Conservation (phyloP, 2,329 filamentous ascomycete genomes). For the Neoarthrinium moseri region DNA sequence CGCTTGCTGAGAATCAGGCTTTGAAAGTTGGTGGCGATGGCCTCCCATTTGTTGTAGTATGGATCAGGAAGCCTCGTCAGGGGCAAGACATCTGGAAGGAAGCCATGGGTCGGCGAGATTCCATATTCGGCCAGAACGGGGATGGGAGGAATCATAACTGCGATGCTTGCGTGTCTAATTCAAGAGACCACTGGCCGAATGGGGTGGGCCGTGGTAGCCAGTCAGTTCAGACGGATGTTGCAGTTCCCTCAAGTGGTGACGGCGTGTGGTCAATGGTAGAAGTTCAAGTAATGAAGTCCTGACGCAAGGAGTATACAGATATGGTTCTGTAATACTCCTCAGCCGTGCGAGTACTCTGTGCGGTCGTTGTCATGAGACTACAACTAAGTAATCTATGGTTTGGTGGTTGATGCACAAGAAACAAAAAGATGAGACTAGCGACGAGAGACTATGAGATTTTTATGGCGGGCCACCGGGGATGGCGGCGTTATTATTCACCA, state of each 20-base stretch:
- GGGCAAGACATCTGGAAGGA: slow-evolving; percentile 80
- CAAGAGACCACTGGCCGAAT: not conserved
- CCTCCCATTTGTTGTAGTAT: slow-evolving; percentile 96
- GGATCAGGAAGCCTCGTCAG: slow-evolving; percentile 78
- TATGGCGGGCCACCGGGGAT: not conserved
- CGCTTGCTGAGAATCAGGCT: slow-evolving; percentile 81
- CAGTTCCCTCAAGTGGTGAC: too few species aligned
- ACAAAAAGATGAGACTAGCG: not conserved
- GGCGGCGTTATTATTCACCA: not conserved
- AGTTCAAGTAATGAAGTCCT: slow-evolving; percentile 38
- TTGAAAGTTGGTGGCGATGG: slow-evolving; percentile 81
- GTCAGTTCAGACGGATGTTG: not conserved
- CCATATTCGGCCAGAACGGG: slow-evolving; percentile 74
- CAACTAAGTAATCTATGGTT: slow-evolving; percentile 6
- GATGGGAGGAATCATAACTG: slow-evolving; percentile 57
- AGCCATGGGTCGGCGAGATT: slow-evolving; percentile 76
- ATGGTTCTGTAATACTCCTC: slow-evolving; percentile 58
- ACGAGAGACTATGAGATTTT: slow-evolving; percentile 3
- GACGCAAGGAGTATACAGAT: slow-evolving; percentile 66
- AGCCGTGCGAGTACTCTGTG: slow-evolving; percentile 49
- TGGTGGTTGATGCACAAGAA: slow-evolving; percentile 1
- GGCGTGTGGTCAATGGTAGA: not conserved
- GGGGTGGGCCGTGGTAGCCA: slow-evolving; percentile 7
- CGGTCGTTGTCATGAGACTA: slow-evolving; percentile 33
- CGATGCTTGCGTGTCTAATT: slow-evolving; percentile 13